phyloP scores from a whole-genome alignment of 805 yeast species.

The Sporopachydermia quercuum region DNA sequence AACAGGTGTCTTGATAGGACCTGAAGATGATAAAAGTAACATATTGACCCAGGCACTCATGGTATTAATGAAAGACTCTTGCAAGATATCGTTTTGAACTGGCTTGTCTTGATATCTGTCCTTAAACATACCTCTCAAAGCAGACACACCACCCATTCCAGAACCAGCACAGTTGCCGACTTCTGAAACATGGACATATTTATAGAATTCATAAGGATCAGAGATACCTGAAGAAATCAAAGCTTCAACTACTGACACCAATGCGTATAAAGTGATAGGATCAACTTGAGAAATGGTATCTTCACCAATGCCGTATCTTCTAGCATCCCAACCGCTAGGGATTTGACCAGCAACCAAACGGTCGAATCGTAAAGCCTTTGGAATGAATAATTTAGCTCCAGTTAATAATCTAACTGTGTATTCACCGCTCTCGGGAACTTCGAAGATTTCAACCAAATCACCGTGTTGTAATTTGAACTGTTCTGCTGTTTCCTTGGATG shows the following conservation, averaged over 20 bases:
- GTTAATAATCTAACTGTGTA: slow-evolving; percentile 78
- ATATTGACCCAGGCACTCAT: slow-evolving; percentile 99
- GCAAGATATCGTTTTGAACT: slow-evolving; percentile 92
- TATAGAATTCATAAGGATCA: slow-evolving; percentile 97
- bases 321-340: slow-evolving; percentile 98
- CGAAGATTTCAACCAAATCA: slow-evolving; percentile 83
- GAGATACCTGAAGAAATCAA: slow-evolving; percentile 88
- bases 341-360: slow-evolving; percentile 73
- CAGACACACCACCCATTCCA: slow-evolving; percentile 99
- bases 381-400: slow-evolving; percentile 85
- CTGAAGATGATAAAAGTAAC: slow-evolving; percentile 92
- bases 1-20: slow-evolving; percentile 98
- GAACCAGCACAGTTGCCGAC: slow-evolving; percentile 99
- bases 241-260: slow-evolving; percentile 93
- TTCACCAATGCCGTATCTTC: slow-evolving; percentile 85
- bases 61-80: slow-evolving; percentile 96
- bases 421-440: slow-evolving; percentile 80
- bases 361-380: slow-evolving; percentile 63
- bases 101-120: slow-evolving; percentile 88
- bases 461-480: slow-evolving; percentile 92
- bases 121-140: slow-evolving; percentile 94
- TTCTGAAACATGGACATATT: slow-evolving; percentile 95
- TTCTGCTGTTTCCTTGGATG: slow-evolving; percentile 88
- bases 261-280: slow-evolving; percentile 82
- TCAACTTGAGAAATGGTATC: slow-evolving; percentile 92